Conservation (phyloP, 331 rosid species). For the Acacia concinna region DNA sequence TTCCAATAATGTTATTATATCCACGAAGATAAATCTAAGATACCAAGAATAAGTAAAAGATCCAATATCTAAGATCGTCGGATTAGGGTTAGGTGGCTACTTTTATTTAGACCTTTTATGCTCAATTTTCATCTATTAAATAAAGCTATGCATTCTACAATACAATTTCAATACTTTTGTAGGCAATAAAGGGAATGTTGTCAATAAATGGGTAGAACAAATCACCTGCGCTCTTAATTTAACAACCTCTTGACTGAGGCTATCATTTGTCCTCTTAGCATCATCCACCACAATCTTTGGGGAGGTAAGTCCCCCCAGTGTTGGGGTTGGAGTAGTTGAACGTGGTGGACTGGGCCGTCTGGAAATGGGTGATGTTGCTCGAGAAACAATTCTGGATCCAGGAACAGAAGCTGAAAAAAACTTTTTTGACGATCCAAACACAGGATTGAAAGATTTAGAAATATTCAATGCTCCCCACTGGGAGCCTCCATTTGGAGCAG, state of each 20-base stretch:
- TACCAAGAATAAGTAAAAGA: not conserved
- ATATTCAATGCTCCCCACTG: slow-evolving; percentile 95
- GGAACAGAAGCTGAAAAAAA: slow-evolving; percentile 99
- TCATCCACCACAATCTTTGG: slow-evolving; percentile 90
- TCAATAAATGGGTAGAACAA: slow-evolving; percentile 16
- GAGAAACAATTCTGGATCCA: slow-evolving; percentile 98
- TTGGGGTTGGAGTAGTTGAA: slow-evolving; percentile 98
- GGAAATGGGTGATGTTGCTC: slow-evolving; percentile 98
- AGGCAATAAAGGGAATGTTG: slow-evolving; percentile 17
- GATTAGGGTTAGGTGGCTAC: not conserved
- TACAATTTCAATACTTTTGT: not conserved
- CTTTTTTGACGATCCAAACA: slow-evolving; percentile 97
- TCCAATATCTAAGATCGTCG: not conserved
- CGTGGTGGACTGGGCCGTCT: slow-evolving; percentile 99
- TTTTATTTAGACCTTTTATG: not conserved
- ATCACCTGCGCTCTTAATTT: slow-evolving; percentile 90
- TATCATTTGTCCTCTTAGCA: slow-evolving; percentile 80
- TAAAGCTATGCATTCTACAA: not conserved
- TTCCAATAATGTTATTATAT: not conserved
- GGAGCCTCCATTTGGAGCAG: slow-evolving; percentile 92
- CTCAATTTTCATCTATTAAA: not conserved
- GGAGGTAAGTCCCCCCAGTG: slow-evolving; percentile 95
- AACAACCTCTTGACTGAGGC: slow-evolving; percentile 94
- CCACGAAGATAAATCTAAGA: not conserved
- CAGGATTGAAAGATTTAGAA: slow-evolving; percentile 94